These are phyloP conservation scores for Chamaenerion angustifolium DNA, from an alignment of 345 rosid species.

Conservation along the genomic window DNA sequence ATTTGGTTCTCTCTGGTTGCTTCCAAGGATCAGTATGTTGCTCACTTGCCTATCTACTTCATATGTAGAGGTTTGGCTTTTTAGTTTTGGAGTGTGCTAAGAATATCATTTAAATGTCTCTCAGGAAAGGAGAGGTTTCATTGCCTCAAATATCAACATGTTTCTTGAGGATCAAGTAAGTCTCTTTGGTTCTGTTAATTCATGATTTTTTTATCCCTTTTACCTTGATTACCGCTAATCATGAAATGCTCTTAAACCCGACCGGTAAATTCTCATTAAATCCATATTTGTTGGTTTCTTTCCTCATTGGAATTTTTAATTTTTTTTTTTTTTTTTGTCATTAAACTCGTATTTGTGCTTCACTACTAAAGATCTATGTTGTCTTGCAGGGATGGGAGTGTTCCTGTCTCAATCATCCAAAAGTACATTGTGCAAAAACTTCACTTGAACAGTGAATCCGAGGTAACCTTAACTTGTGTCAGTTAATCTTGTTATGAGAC, in stretches of 20 bases:
- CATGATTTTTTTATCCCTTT: not conserved
- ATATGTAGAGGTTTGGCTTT: not conserved
- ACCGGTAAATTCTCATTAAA: too few species aligned
- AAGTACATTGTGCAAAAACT: slow-evolving; percentile 64
- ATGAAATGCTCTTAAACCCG: too few species aligned
- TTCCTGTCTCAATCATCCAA: slow-evolving; percentile 56
- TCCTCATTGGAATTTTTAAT: not conserved
- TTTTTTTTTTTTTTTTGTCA: too few species aligned
- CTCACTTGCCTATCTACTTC: slow-evolving; percentile 4
- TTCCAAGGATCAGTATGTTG: slow-evolving; percentile 52
- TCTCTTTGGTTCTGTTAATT: slow-evolving; percentile 8
- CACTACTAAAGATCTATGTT: not conserved
- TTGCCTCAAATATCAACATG: slow-evolving; percentile 57
- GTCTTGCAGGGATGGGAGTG: slow-evolving; percentile 46
- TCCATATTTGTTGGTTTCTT: not conserved
- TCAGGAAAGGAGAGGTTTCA: slow-evolving; percentile 45
- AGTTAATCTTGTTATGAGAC: not conserved
- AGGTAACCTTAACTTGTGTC: slow-evolving; percentile 24
- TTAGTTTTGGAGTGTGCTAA: slow-evolving; percentile 3
- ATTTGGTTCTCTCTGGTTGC: slow-evolving; percentile 66
- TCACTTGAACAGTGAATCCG: slow-evolving; percentile 40
- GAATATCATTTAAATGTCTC: slow-evolving; percentile 13
- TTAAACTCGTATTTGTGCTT: not conserved
- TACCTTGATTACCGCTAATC: not conserved
- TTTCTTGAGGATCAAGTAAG: slow-evolving; percentile 74